Percentiles rank a stretch among this genome's conserved stretches.
These are phyloP conservation scores for Ophiocordyceps unilateralis DNA, from an alignment of 2,329 filamentous ascomycete species.

Conservation along the genomic window DNA sequence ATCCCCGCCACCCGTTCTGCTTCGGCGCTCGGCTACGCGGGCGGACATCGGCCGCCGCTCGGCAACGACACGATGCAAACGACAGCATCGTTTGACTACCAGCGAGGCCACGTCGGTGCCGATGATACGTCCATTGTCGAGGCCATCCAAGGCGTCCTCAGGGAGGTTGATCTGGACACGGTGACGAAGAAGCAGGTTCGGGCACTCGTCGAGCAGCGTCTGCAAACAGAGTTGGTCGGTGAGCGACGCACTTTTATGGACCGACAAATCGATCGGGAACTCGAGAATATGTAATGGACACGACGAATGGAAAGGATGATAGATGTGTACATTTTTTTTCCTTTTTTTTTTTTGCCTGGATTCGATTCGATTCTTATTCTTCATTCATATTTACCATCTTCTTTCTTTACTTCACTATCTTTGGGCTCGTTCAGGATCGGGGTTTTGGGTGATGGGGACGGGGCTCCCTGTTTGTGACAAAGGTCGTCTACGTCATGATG, in stretches of 20 bases:
- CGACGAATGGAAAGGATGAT: background rate
- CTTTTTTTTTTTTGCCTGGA: background rate
- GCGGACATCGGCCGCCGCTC: slow-evolving; percentile 29
- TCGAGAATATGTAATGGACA: slow-evolving; percentile 67
- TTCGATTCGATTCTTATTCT: background rate
- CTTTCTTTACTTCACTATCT: background rate
- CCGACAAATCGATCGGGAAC: slow-evolving; percentile 77
- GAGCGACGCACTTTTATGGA: slow-evolving; percentile 84
- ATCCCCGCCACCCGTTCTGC: slow-evolving; percentile 19
- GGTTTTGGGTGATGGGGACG: too few species aligned
- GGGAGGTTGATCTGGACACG: slow-evolving; percentile 85
- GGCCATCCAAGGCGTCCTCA: slow-evolving; percentile 65
- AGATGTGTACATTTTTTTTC: slow-evolving; percentile 1
- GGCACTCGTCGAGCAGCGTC: slow-evolving; percentile 77
- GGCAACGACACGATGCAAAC: slow-evolving; percentile 30
- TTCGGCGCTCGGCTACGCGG: slow-evolving; percentile 27
- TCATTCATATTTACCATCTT: background rate
- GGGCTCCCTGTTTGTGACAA: too few species aligned
- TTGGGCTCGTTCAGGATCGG: background rate
- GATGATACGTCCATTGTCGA: slow-evolving; percentile 69
- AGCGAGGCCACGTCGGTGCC: slow-evolving; percentile 43
- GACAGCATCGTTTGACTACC: slow-evolving; percentile 41
- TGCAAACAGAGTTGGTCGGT: slow-evolving; percentile 76
- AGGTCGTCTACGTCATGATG: too few species aligned
- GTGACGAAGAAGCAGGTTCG: slow-evolving; percentile 96